Evolutionary conservation across 371 early-diverging fungal species (phyloP), one percentile per base, ranked within the genome.

Genomic region (Mortierella sp.): DNA sequence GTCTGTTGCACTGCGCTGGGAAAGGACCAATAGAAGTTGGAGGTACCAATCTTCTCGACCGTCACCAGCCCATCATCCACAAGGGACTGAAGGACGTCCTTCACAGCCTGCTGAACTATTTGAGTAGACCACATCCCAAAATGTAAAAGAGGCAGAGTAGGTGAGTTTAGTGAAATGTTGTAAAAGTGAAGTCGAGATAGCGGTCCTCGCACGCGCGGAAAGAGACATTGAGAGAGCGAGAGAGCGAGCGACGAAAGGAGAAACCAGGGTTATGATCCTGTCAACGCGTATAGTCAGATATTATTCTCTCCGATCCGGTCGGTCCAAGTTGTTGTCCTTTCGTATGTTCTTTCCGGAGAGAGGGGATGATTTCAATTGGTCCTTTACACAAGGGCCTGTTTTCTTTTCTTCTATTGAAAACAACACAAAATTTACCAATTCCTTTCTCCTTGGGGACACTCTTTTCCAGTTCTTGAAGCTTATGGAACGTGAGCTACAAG

Each of bases 1-100:
- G 89, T 83, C 77, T 93, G 91, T 10, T 90, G 88, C 2, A 94
- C 92, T 50, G 95, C 90, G 76, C 96, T 95, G 2, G 96, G 96
- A 82, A 97, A 98, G 10, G 95, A 91, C 99, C 99, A 99, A 83
- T 90, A 99, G 82, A 95, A 97, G 78, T 96, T 98, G 16, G 96
- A 95, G 19, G 94, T 93, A 13, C 98, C 99, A 72, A 98, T 95
- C 89, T 98, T 98, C 77, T 99, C 98, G n/a, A 88, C 86, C n/a
- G 89, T 90, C 16, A 97, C 97, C 40, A 97, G 79, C 34, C 93
- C 92, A 89, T 99, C 99, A 85, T 96, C 95, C n/a, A 98, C 96
- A 37, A 98, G 91, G 21, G 92, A 89, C 79, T 97, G 96, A 0
- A 99, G 82, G 2, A 98, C 94, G 67, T 98, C 98, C 87, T 98